A percentile compares a stretch with the other conserved stretches of the same genome.
These are phyloP conservation scores for Lasiodiplodia sp. DNA, from an alignment of 2,329 filamentous ascomycete species.

Conservation along the genomic window DNA sequence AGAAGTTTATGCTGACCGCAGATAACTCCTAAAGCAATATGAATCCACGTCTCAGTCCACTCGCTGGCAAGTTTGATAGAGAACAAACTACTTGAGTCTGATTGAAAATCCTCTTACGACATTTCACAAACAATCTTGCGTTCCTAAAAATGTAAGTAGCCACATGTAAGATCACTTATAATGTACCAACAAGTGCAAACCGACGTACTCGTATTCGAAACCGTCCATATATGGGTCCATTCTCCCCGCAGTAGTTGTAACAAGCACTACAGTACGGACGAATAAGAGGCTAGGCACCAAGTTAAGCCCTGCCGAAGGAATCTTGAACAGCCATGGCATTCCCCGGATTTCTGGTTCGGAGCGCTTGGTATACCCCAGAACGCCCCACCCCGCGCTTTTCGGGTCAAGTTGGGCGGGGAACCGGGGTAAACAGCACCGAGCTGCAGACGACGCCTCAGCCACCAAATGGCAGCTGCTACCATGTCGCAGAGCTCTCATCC, in stretches of 20 bases:
- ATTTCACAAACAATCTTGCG: neutral
- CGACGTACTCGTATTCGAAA: neutral
- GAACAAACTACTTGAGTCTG: neutral
- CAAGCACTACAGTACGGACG: neutral
- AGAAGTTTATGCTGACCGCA: too few relatives aligned
- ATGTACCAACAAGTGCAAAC: neutral
- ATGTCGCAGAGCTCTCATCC: neutral
- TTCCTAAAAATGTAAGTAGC: neutral
- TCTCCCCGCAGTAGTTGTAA: neutral
- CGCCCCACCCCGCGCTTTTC: slow-evolving; percentile 12
- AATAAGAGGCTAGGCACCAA: slow-evolving; percentile 7
- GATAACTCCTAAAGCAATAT: too few relatives aligned
- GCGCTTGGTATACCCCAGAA: neutral
- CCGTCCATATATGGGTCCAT: neutral
- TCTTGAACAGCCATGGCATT: slow-evolving; percentile 1
- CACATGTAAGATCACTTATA: neutral
- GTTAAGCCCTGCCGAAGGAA: slow-evolving; percentile 2
- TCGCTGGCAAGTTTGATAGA: too few relatives aligned
- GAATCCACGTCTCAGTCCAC: too few relatives aligned
- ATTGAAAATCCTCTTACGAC: neutral
- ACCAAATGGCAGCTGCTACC: slow-evolving; percentile 3
- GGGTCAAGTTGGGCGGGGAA: slow-evolving; percentile 9
- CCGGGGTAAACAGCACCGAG: slow-evolving; percentile 24
- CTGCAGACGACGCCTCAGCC: slow-evolving; percentile 2
- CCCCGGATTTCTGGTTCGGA: neutral